Percentiles rank a stretch among this genome's conserved stretches.
phyloP scores from a whole-genome alignment of 2,329 filamentous ascomycete species.

The Cladophialophora psammophila region DNA sequence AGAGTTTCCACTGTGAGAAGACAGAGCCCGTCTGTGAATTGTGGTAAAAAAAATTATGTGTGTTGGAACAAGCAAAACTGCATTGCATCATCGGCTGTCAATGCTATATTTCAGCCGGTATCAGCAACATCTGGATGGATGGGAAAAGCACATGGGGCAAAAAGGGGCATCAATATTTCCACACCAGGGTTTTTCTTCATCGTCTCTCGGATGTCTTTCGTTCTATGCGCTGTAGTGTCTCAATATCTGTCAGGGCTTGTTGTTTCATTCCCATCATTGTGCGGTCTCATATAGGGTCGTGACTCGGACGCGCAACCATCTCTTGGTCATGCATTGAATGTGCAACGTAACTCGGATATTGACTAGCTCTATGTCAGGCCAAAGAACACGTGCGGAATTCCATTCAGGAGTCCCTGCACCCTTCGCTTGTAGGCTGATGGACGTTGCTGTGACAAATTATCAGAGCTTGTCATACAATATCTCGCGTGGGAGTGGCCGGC shows the following conservation, averaged over 20 bases:
- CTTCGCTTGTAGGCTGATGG: background rate
- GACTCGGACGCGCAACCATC: no score
- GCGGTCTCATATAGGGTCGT: no score
- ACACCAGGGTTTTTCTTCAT: no score
- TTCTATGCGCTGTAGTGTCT: no score
- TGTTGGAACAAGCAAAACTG: background rate
- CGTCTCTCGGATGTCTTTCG: no score
- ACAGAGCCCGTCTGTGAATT: conserved; percentile 74
- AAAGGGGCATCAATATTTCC: no score
- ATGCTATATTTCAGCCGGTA: background rate
- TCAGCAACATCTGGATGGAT: background rate
- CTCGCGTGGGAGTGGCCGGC: background rate
- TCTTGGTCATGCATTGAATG: background rate
- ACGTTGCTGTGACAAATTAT: background rate
- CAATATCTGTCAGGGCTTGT: background rate
- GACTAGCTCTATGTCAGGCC: background rate
- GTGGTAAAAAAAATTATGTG: conserved; percentile 59
- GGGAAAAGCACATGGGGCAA: no score
- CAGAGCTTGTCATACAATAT: background rate
- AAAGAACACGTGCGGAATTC: background rate
- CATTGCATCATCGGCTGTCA: background rate
- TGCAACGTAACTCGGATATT: background rate
- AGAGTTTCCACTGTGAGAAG: conserved; percentile 70
- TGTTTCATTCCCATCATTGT: no score
- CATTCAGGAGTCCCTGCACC: no score